These are phyloP conservation scores for Meredithiella fracta DNA, from an alignment of 2,329 filamentous ascomycete species.

Conservation along the genomic window DNA sequence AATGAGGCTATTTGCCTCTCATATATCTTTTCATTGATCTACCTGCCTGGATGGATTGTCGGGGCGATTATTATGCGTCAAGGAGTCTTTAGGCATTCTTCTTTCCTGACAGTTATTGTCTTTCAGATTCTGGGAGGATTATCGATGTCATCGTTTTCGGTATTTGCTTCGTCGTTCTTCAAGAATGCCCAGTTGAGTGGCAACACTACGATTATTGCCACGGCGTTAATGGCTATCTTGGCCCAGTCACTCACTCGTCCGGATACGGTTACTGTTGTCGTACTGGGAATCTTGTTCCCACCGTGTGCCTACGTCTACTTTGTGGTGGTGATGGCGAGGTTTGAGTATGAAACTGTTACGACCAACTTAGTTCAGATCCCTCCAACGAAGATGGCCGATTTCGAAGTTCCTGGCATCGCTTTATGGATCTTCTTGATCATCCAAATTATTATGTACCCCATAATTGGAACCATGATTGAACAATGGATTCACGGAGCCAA, in stretches of 20 bases:
- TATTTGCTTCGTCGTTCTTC: constrained; percentile 72
- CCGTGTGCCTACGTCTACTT: constrained; percentile 83
- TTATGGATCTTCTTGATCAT: constrained; percentile 64
- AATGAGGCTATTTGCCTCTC: constrained; percentile 61
- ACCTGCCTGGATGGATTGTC: constrained; percentile 68
- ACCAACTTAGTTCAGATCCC: constrained; percentile 46
- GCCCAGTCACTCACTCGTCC: constrained; percentile 56
- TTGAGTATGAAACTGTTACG: constrained; percentile 43
- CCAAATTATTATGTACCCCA: constrained; percentile 62
- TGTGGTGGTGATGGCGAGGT: constrained; percentile 58
- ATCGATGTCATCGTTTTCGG: constrained; percentile 61
- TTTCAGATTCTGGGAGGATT: constrained; percentile 65
- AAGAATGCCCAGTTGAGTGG: constrained; percentile 76
- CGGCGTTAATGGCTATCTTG: constrained; percentile 62
- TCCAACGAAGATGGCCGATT: constrained; percentile 46
- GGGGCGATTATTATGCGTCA: constrained; percentile 47
- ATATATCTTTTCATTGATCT: constrained; percentile 68
- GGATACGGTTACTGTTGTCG: constrained; percentile 44
- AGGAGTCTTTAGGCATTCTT: constrained; percentile 51
- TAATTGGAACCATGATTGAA: constrained; percentile 62
- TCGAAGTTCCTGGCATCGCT: constrained; percentile 47
- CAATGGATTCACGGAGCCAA: constrained; percentile 59
- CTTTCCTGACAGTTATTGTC: constrained; percentile 47
- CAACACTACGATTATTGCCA: constrained; percentile 57
- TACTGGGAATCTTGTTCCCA: constrained; percentile 63